Evolutionary conservation across 257 asterid genomes (phyloP), one percentile per base, ranked within the genome.

Genomic region (Forsythia suspensa): DNA sequence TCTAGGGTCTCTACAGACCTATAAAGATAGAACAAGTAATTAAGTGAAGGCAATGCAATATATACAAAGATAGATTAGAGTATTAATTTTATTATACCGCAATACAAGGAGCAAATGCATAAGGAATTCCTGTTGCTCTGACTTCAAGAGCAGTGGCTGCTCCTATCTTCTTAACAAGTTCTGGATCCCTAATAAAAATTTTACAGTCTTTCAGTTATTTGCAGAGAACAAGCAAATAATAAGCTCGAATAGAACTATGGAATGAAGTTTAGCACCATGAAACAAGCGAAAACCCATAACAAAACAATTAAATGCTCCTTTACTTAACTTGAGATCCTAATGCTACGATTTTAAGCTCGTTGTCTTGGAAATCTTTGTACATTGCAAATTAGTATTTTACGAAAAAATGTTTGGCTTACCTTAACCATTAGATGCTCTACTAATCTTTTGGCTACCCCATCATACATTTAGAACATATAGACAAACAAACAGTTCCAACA

Each of bases 1-100:
- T 82, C 88, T 77, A 0, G 88, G 88, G 77, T 82, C 88, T 52
- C 88, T 77, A 44, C 88, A 82, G 63, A 86, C 89, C 89, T 86
- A 29, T 39, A 21, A 59, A 59, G 12, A 59, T 38, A 38, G 34
- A 72, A 39, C 71, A 46, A 18, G 13, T 8, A 61, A 72, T 24
- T 10, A 43, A 55, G 38, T 57, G 48, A 59, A 59, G 48, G 24
- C 66, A 71, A 41, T 29, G 4, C 16, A 29, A 10, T 4, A 4
- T 2, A 39, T 42, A 11, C 38, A 43, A 4, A 20, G 21, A 38
- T 42, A 34, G 65, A 39, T 74, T 6, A 18, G 48, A 16, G 38
- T 15, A 63, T 74, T 65, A 6, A 20, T 59, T 59, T 59, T 1
- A 18, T 59, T 59, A n/a, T 77, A 84, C 88, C 66, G 88, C 88